Conservation (phyloP, 768 basidiomycete species). For the Strobilomyces echinocephalus region DNA sequence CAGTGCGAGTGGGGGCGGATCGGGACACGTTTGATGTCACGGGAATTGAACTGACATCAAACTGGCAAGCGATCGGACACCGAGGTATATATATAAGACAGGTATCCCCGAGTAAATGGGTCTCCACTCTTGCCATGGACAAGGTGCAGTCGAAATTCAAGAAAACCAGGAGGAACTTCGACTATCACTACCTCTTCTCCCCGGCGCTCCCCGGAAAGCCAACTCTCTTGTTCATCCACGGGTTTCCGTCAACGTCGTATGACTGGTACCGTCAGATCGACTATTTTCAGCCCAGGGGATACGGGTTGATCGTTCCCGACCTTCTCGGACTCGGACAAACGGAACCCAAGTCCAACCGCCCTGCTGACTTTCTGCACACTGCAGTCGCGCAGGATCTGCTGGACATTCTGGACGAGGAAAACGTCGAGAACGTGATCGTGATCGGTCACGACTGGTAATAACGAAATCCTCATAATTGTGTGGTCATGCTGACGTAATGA, state of each 20-base stretch:
- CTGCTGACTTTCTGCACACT: slow-evolving; percentile 24
- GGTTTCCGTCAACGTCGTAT: slow-evolving; percentile 40
- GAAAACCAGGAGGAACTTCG: slow-evolving; percentile 31
- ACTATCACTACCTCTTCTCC: slow-evolving; percentile 35
- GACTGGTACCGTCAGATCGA: slow-evolving; percentile 41
- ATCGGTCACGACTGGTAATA: slow-evolving; percentile 40
- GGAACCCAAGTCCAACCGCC: slow-evolving; percentile 35
- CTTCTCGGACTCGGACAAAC: slow-evolving; percentile 46
- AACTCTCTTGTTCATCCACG: slow-evolving; percentile 42
- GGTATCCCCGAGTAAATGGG: not conserved
- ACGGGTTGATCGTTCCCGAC: slow-evolving; percentile 43
- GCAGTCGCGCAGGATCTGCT: slow-evolving; percentile 31
- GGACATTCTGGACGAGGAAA: slow-evolving; percentile 37
- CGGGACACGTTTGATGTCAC: slow-evolving; percentile 15
- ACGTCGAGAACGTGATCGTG: slow-evolving; percentile 28
- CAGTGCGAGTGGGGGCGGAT: slow-evolving; percentile 16
- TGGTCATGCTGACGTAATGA: slow-evolving; percentile 1
- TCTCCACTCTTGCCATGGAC: slow-evolving; percentile 18
- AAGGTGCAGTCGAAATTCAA: slow-evolving; percentile 29
- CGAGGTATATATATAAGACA: slow-evolving; percentile 4
- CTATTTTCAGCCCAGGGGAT: slow-evolving; percentile 37
- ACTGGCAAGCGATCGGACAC: slow-evolving; percentile 15
- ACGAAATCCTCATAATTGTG: not conserved
- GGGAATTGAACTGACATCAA: slow-evolving; percentile 2
- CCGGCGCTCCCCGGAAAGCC: slow-evolving; percentile 25